Conservation (phyloP, 306 rosid species). For the Quercus dentata region DNA sequence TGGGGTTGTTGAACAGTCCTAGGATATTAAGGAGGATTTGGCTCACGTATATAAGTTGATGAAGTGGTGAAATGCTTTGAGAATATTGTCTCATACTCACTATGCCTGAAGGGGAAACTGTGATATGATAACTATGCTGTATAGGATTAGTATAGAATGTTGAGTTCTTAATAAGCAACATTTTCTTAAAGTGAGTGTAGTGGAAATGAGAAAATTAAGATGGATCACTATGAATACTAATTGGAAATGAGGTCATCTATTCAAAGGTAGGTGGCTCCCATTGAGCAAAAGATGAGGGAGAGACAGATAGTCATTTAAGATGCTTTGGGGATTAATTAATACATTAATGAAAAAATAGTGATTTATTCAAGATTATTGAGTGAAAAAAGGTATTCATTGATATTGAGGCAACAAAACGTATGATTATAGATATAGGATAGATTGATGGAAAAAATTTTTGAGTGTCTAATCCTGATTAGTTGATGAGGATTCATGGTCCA, state of each 20-base stretch:
- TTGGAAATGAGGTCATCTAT: too few relatives aligned
- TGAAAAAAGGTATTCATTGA: neutral
- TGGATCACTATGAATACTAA: neutral
- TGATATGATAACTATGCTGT: neutral
- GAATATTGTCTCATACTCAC: too few relatives aligned
- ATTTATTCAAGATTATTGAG: neutral
- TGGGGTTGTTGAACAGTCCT: too few relatives aligned
- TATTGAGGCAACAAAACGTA: neutral
- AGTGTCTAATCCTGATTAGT: neutral
- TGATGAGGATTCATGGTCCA: neutral
- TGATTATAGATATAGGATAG: neutral
- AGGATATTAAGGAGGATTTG: too few relatives aligned
- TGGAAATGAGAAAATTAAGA: neutral
- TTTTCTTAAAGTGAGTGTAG: neutral
- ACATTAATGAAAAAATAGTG: too few relatives aligned
- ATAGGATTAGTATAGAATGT: neutral
- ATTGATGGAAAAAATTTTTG: neutral
- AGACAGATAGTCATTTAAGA: neutral
- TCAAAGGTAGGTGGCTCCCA: too few relatives aligned
- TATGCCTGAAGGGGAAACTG: too few relatives aligned
- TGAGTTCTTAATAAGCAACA: neutral
- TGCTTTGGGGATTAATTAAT: neutral
- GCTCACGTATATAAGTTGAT: too few relatives aligned
- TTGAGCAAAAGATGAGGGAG: too few relatives aligned
- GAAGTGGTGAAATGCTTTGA: too few relatives aligned